These are phyloP conservation scores for Aspergillus transmontanensis DNA, from an alignment of 2,329 filamentous ascomycete genomes.

Conservation along the genomic window DNA sequence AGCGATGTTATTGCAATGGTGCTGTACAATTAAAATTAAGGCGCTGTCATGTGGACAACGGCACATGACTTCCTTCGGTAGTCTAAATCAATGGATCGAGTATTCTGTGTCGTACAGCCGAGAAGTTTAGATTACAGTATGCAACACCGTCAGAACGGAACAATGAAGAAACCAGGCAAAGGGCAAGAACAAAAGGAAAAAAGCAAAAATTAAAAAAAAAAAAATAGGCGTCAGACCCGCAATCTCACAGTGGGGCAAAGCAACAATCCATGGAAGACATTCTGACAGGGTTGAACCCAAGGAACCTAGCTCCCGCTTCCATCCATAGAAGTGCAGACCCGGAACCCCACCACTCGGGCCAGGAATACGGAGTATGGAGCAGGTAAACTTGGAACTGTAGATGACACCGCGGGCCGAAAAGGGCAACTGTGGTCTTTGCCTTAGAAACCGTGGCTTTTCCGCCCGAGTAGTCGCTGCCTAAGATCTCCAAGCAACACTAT, in stretches of 20 bases:
- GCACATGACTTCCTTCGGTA: background rate
- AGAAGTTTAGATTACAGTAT: background rate
- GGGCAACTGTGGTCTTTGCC: no score
- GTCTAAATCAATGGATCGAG: background rate
- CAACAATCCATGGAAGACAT: background rate
- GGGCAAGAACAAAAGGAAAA: background rate
- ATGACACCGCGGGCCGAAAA: no score
- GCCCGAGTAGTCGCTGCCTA: no score
- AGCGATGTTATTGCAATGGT: background rate
- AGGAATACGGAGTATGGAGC: background rate
- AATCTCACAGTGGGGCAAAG: background rate
- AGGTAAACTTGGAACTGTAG: no score
- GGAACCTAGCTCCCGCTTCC: background rate
- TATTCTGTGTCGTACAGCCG: background rate
- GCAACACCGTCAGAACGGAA: background rate
- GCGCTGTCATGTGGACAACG: conserved; percentile 5
- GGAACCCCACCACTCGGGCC: background rate
- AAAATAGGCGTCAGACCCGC: background rate
- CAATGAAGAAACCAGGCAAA: background rate
- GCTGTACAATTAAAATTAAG: background rate
- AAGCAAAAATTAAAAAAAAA: background rate
- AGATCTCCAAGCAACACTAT: no score
- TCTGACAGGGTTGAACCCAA: conserved; percentile 1
- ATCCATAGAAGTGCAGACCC: background rate
- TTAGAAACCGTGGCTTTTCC: no score